phyloP scores from a whole-genome alignment of 2,329 filamentous ascomycete species.

The Colletotrichum phormii region DNA sequence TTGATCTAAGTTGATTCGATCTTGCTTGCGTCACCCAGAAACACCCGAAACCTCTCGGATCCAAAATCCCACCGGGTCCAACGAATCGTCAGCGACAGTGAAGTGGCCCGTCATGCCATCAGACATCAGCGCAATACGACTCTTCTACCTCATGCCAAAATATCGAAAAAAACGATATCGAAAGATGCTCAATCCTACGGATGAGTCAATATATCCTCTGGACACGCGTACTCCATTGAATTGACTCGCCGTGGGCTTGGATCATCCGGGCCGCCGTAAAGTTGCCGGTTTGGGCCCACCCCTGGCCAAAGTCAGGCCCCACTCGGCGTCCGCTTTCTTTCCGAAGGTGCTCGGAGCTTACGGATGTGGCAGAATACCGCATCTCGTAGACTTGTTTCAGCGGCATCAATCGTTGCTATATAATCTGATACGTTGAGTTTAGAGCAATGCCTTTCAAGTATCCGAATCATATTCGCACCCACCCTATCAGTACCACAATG shows the following conservation, averaged over 20 bases:
- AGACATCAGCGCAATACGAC: not conserved
- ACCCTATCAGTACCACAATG: not conserved
- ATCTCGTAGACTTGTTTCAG: not conserved
- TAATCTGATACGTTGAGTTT: not conserved
- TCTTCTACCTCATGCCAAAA: not conserved
- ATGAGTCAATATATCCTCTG: too few species aligned
- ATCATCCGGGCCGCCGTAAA: not conserved
- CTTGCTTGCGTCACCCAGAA: not conserved
- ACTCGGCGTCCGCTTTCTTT: not conserved
- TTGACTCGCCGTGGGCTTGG: too few species aligned
- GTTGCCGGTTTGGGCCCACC: not conserved
- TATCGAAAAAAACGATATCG: too few species aligned
- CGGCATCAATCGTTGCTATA: not conserved
- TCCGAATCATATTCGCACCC: not conserved
- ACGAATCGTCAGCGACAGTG: not conserved
- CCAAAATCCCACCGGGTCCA: not conserved
- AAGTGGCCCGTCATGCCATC: too few species aligned
- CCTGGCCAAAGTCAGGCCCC: not conserved
- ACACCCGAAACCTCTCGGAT: not conserved
- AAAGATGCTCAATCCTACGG: too few species aligned
- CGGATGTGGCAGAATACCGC: not conserved
- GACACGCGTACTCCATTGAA: too few species aligned
- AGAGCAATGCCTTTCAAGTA: too few species aligned
- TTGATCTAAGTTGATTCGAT: not conserved
- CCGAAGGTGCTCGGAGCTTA: conserved; percentile 26